phyloP scores from a whole-genome alignment of 768 basidiomycete species.

The Lactarius hengduanensis region DNA sequence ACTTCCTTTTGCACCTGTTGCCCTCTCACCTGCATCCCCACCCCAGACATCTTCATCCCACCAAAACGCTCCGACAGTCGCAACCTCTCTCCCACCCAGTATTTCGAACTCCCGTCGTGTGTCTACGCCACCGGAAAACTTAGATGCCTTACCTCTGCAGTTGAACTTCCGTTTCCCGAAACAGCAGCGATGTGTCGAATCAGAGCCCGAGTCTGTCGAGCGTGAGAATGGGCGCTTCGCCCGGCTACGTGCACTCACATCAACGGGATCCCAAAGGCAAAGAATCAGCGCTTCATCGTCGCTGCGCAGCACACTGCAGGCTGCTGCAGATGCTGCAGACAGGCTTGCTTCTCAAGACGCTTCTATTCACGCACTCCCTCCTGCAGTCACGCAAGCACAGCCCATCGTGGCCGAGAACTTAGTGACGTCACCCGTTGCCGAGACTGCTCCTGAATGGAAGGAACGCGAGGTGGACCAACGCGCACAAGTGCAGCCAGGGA shows the following conservation, averaged over 20 bases:
- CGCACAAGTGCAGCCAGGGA: neutral
- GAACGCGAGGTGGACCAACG: neutral
- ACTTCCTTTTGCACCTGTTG: slow-evolving; percentile 1
- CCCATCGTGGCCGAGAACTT: neutral
- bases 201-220: slow-evolving; percentile 14
- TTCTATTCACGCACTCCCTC: neutral
- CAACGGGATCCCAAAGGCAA: slow-evolving; percentile 6
- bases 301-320: slow-evolving; percentile 18
- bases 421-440: neutral
- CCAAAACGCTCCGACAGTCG: neutral
- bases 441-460: neutral
- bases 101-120: neutral
- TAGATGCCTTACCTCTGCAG: slow-evolving; percentile 15
- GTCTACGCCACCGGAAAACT: neutral
- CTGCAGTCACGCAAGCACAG: slow-evolving; percentile 1
- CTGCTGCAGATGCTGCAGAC: slow-evolving; percentile 16
- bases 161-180: slow-evolving; percentile 23
- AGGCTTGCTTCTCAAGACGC: slow-evolving; percentile 16
- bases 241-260: slow-evolving; percentile 7
- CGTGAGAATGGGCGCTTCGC: slow-evolving; percentile 21
- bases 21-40: slow-evolving; percentile 3
- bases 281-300: slow-evolving; percentile 21
- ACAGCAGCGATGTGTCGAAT: slow-evolving; percentile 17
- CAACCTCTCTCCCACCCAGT: slow-evolving; percentile 9
- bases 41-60: slow-evolving; percentile 6